Evolutionary conservation across 2,329 filamentous ascomycete species (phyloP).

Genomic region (Chalara sp.): DNA sequence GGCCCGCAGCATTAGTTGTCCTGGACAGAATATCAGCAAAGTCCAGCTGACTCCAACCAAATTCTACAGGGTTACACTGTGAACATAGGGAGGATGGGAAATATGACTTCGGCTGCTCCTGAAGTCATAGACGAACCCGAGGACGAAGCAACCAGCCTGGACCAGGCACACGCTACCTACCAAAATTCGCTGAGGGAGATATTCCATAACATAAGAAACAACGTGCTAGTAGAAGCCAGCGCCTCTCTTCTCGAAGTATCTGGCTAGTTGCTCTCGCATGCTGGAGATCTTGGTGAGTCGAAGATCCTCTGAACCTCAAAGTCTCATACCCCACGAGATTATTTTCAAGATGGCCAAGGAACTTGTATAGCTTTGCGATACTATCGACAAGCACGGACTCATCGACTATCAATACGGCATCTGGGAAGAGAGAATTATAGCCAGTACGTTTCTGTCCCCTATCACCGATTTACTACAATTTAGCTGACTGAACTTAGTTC

Average conservation of each 20-base stretch:
- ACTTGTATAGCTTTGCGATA: slow-evolving; percentile 75
- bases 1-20: slow-evolving; percentile 43
- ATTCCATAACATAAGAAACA: slow-evolving; percentile 56
- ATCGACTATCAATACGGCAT: slow-evolving; percentile 97
- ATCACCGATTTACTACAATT: too few relatives aligned
- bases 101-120: slow-evolving; percentile 37
- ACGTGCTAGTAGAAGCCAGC: slow-evolving; percentile 52
- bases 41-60: slow-evolving; percentile 45
- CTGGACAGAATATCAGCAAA: slow-evolving; percentile 45
- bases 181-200: slow-evolving; percentile 54
- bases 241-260: slow-evolving; percentile 53
- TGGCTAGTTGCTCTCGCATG: slow-evolving; percentile 60
- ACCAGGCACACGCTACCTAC: slow-evolving; percentile 63
- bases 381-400: slow-evolving; percentile 82
- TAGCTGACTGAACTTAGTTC: too few relatives aligned
- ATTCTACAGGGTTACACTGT: slow-evolving; percentile 48
- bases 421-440: slow-evolving; percentile 87
- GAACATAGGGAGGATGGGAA: slow-evolving; percentile 39
- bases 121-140: slow-evolving; percentile 51
- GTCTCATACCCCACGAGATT: slow-evolving; percentile 59
- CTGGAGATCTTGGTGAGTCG: slow-evolving; percentile 60
- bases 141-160: slow-evolving; percentile 44
- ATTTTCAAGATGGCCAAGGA: slow-evolving; percentile 78
- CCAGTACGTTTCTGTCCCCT: too few relatives aligned
- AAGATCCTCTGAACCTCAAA: slow-evolving; percentile 64